Evolutionary conservation across 2,329 filamentous ascomycete species (phyloP), one percentile per base, ranked within the genome.

Genomic region (Ascochyta lentis): DNA sequence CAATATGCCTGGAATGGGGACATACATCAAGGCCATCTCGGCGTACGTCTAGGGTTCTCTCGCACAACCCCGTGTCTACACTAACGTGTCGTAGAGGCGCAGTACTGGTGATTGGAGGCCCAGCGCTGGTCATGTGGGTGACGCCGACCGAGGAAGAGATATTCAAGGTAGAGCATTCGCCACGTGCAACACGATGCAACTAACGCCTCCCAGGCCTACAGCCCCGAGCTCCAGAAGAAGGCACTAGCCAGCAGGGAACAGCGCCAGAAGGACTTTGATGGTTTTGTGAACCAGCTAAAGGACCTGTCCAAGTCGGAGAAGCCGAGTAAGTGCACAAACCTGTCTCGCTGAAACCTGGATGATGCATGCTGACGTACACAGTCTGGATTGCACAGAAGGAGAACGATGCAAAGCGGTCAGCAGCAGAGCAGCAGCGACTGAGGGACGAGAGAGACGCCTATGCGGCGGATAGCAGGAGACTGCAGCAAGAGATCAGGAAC

Each of bases 241-340:
- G 92, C 90, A 59, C 80, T 96, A n/a, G 92, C 93, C 76, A 85
- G 88, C 55, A 85, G 92, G 16, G 83, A 89, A 54, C 86, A 89
- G 73, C 85, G 85, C 57, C 86, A 95, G 71, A 84, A 93, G 76
- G 92, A 97, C 56, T 96, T 96, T 67, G 90, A 97, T 71, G 85
- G 92, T 52, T 98, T 96, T 70, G 90, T 97, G 26, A 84, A 72
- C 44, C 87, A 88, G 67, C 77, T 99, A 72, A 97, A 96, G 82
- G 86, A 94, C 67, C 91, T 93, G 75, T 90, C 91, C 24, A 96
- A 93, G 79, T 95, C 89, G 13, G 89, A 96, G 72, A 96, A 94
- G 79, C 91, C 91, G 39, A 96, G 92, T 96, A 82, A 58, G 89
- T 45, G 13, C 37, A 38, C 31, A 9, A 10, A 5, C 16, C 15